These are phyloP conservation scores for Megacollybia platyphylla DNA, from an alignment of 1,284 basidiomycete species.

Conservation along the genomic window DNA sequence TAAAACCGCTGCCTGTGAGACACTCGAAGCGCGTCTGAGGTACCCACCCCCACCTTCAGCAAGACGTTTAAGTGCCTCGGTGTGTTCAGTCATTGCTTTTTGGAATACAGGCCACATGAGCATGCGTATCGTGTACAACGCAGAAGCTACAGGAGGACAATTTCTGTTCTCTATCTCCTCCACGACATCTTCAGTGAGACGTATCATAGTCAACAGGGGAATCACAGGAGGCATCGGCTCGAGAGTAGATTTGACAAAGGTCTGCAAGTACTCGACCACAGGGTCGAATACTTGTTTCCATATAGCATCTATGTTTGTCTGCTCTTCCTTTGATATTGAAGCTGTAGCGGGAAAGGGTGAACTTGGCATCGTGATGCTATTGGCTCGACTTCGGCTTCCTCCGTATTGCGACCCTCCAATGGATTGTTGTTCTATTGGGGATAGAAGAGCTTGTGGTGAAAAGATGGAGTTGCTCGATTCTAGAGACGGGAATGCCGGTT, in stretches of 20 bases:
- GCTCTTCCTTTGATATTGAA: slow-evolving; percentile 42
- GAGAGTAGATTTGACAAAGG: slow-evolving; percentile 50
- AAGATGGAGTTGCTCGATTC: slow-evolving; percentile 23
- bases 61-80: slow-evolving; percentile 70
- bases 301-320: slow-evolving; percentile 40
- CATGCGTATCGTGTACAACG: slow-evolving; percentile 68
- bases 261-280: slow-evolving; percentile 76
- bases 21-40: slow-evolving; percentile 47
- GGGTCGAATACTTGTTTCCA: slow-evolving; percentile 93
- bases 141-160: slow-evolving; percentile 69
- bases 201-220: slow-evolving; percentile 78
- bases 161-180: slow-evolving; percentile 62
- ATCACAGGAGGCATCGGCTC: slow-evolving; percentile 62
- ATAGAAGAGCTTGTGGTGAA: slow-evolving; percentile 22
- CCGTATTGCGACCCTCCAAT: slow-evolving; percentile 30
- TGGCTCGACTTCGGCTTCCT: slow-evolving; percentile 11
- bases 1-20: slow-evolving; percentile 58
- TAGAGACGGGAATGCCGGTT: slow-evolving; percentile 18
- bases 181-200: slow-evolving; percentile 71
- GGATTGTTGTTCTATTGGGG: slow-evolving; percentile 24
- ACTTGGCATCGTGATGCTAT: slow-evolving; percentile 14
- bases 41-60: slow-evolving; percentile 63
- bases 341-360: slow-evolving; percentile 16
- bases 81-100: slow-evolving; percentile 74
- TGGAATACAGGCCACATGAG: slow-evolving; percentile 88